Evolutionary conservation across 1,284 basidiomycete genomes (phyloP).

Genomic region (Leccinum pachyderme): DNA sequence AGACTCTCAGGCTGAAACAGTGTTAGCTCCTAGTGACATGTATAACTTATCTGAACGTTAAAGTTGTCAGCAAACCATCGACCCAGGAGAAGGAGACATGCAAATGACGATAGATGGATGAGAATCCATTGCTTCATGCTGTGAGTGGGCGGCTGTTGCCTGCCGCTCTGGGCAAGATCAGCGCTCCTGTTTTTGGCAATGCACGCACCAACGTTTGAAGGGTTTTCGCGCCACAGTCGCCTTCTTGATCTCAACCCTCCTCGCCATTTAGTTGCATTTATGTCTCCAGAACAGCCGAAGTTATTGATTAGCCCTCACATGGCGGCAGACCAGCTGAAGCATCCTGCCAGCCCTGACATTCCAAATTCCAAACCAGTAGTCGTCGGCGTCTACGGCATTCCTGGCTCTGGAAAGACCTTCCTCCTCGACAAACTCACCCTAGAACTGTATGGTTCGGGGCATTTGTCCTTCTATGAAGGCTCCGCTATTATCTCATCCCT

Average conservation of each 20-base stretch:
- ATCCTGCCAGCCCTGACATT: conserved; percentile 5
- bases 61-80: too few relatives aligned
- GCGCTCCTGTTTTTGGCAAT: too few relatives aligned
- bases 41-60: too few relatives aligned
- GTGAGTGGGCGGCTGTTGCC: too few relatives aligned
- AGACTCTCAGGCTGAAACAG: too few relatives aligned
- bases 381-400: conserved; percentile 11
- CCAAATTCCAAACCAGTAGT: conserved; percentile 9
- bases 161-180: too few relatives aligned
- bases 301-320: conserved; percentile 7
- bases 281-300: conserved; percentile 3
- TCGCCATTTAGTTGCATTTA: conserved; percentile 1
- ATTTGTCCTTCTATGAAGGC: conserved; percentile 13
- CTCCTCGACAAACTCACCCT: conserved; percentile 9
- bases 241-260: not conserved
- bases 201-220: too few relatives aligned
- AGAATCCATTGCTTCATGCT: too few relatives aligned
- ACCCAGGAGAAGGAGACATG: too few relatives aligned
- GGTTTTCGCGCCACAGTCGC: not conserved
- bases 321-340: conserved; percentile 4
- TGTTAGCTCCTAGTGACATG: too few relatives aligned
- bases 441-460: conserved; percentile 9
- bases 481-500: conserved; percentile 13
- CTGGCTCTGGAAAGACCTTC: conserved; percentile 13
- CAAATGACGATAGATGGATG: too few relatives aligned